These are phyloP conservation scores for Kwoniella bestiolae DNA, from an alignment of 768 basidiomycete species.

Conservation along the genomic window DNA sequence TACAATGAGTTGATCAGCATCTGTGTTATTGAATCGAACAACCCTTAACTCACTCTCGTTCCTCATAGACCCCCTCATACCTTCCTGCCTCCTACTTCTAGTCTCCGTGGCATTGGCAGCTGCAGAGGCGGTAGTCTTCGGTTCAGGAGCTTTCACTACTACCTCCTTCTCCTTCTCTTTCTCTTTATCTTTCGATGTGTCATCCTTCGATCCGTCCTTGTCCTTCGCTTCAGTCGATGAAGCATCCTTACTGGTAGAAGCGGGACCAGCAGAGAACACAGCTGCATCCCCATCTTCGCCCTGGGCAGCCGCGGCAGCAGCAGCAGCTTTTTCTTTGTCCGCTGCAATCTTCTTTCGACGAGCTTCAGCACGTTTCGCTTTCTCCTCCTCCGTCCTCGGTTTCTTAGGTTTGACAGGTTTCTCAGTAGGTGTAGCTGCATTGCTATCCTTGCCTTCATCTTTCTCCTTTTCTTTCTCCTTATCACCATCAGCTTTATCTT, in stretches of 20 bases:
- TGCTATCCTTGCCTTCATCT: neutral
- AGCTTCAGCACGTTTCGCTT: slow-evolving; percentile 17
- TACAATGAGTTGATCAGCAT: slow-evolving; percentile 13
- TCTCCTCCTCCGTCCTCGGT: slow-evolving; percentile 24
- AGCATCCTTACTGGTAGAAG: neutral
- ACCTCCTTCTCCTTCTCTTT: neutral
- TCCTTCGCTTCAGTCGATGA: neutral
- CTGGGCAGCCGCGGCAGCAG: neutral
- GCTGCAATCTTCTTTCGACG: slow-evolving; percentile 16
- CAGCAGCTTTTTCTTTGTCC: slow-evolving; percentile 16
- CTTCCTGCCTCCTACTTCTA: slow-evolving; percentile 30
- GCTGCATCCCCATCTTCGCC: neutral
- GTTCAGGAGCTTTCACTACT: slow-evolving; percentile 5
- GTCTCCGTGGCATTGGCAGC: slow-evolving; percentile 7
- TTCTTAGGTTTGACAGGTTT: slow-evolving; percentile 25
- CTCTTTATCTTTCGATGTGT: neutral
- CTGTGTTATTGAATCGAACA: neutral
- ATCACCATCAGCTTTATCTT: slow-evolving; percentile 10
- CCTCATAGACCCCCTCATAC: slow-evolving; percentile 44
- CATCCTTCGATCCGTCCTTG: neutral
- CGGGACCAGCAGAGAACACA: slow-evolving; percentile 14
- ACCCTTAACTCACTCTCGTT: slow-evolving; percentile 43
- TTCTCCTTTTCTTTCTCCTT: slow-evolving; percentile 5
- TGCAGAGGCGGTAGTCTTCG: neutral
- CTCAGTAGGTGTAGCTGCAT: slow-evolving; percentile 3